A percentile compares a stretch with the other conserved stretches of the same genome.
These are phyloP conservation scores for Nemophila menziesii DNA, from an alignment of 257 asterid species.

Conservation along the genomic window DNA sequence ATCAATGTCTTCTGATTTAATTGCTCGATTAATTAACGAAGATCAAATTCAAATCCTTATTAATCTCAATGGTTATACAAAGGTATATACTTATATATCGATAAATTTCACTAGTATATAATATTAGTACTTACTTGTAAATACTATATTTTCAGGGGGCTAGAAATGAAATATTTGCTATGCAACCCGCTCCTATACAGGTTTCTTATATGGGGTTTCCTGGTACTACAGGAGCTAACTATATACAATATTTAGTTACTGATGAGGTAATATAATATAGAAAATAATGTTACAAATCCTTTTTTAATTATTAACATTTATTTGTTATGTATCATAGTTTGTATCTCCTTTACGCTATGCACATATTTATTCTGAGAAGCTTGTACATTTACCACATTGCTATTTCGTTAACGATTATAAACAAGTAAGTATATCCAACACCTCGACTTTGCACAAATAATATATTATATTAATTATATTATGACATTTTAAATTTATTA, in stretches of 20 bases:
- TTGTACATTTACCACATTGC: slow-evolving; percentile 94
- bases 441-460: not conserved
- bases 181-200: slow-evolving; percentile 99
- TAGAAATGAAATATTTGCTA: slow-evolving; percentile 94
- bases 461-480: no score
- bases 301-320: not conserved
- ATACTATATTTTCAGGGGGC: slow-evolving; percentile 59
- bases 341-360: slow-evolving; percentile 78
- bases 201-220: slow-evolving; percentile 99
- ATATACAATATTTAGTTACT: slow-evolving; percentile 86
- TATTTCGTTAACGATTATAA: slow-evolving; percentile 94
- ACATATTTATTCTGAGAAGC: slow-evolving; percentile 87
- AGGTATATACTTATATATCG: slow-evolving; percentile 31
- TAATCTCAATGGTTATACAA: slow-evolving; percentile 96
- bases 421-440: slow-evolving; percentile 44
- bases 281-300: no score
- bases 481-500: slow-evolving; percentile 5
- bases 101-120: slow-evolving; percentile 2
- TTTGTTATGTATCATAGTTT: slow-evolving; percentile 36
- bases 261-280: slow-evolving; percentile 70
- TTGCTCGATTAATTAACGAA: slow-evolving; percentile 88
- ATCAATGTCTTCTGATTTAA: slow-evolving; percentile 76
- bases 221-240: slow-evolving; percentile 93
- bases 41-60: slow-evolving; percentile 88
- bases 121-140: not conserved